A percentile compares a stretch with the other conserved stretches of the same genome.
These are phyloP conservation scores for Dendrobium chrysotoxum DNA, from an alignment of 106 monocot species.

Conservation along the genomic window DNA sequence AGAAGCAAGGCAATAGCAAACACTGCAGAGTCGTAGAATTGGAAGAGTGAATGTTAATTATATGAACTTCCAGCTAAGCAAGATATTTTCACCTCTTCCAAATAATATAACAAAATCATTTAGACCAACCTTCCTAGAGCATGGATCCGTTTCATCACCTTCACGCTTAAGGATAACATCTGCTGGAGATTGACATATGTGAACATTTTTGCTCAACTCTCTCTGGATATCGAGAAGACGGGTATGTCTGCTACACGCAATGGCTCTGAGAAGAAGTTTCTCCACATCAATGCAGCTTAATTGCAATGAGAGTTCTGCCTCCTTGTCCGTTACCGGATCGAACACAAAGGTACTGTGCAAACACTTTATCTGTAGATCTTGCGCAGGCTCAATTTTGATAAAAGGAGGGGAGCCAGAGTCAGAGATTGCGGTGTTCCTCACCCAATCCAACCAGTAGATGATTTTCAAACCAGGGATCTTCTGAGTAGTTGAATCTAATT, in stretches of 20 bases:
- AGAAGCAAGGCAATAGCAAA: too few species aligned
- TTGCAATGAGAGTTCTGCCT: slow-evolving; percentile 73
- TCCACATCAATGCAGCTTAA: slow-evolving; percentile 87
- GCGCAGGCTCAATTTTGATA: slow-evolving; percentile 82
- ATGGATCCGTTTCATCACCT: slow-evolving; percentile 21
- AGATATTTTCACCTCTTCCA: neutral
- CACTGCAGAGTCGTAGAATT: too few species aligned
- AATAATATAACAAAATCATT: slow-evolving; percentile 3
- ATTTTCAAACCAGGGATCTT: slow-evolving; percentile 90
- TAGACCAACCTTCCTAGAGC: slow-evolving; percentile 34
- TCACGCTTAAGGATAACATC: slow-evolving; percentile 66
- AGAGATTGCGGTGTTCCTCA: slow-evolving; percentile 31
- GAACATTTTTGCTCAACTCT: slow-evolving; percentile 63
- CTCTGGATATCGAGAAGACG: slow-evolving; percentile 87
- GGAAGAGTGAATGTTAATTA: too few species aligned
- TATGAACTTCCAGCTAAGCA: too few species aligned
- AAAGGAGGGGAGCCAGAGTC: slow-evolving; percentile 48
- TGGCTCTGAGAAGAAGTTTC: slow-evolving; percentile 70
- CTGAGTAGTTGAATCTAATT: slow-evolving; percentile 49
- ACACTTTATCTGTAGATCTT: slow-evolving; percentile 70
- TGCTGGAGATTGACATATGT: slow-evolving; percentile 49
- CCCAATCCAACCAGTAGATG: slow-evolving; percentile 74
- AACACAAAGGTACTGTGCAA: slow-evolving; percentile 80
- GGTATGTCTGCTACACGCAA: slow-evolving; percentile 78
- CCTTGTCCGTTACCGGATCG: slow-evolving; percentile 76